A percentile compares a stretch with the other conserved stretches of the same genome.
Conservation (phyloP, 148 eudicot species). For the Rhododendron vialii region DNA sequence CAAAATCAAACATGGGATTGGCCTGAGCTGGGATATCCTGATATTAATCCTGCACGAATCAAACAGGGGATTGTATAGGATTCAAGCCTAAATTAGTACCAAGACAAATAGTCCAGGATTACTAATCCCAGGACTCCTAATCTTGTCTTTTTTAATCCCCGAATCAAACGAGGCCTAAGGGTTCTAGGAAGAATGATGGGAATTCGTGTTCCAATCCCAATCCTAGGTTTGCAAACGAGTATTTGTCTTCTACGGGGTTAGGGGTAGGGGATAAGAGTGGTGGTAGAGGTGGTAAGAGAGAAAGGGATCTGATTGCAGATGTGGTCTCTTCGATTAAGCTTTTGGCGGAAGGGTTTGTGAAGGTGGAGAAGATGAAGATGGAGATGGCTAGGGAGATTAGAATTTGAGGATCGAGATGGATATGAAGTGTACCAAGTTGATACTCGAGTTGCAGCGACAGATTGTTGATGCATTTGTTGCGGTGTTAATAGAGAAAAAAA, state of each 20-base stretch:
- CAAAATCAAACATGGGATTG: too few species aligned
- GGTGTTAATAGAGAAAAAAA: conserved; percentile 21
- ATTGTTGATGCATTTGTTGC: conserved; percentile 64
- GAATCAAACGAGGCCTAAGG: not conserved
- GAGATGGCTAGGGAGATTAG: conserved; percentile 63
- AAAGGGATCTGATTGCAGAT: conserved; percentile 24
- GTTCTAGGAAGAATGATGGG: not conserved
- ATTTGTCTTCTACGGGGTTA: not conserved
- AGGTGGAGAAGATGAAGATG: conserved; percentile 80
- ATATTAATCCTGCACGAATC: too few species aligned
- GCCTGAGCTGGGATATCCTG: too few species aligned
- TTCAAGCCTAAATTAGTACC: too few species aligned
- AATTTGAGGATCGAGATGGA: conserved; percentile 68
- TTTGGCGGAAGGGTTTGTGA: conserved; percentile 74
- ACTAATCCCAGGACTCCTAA: too few species aligned
- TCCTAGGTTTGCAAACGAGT: conserved; percentile 14
- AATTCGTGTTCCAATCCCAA: conserved; percentile 10
- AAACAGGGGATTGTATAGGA: too few species aligned
- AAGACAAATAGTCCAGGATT: too few species aligned
- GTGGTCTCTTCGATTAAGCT: conserved; percentile 52
- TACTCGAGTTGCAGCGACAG: conserved; percentile 64
- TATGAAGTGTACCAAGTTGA: conserved; percentile 70
- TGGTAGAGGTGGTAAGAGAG: conserved; percentile 27
- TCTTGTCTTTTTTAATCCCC: too few species aligned
- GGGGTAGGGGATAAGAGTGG: conserved; percentile 18